Evolutionary conservation across 2,329 filamentous ascomycete species (phyloP).

Genomic region (Fusarium avenaceum): DNA sequence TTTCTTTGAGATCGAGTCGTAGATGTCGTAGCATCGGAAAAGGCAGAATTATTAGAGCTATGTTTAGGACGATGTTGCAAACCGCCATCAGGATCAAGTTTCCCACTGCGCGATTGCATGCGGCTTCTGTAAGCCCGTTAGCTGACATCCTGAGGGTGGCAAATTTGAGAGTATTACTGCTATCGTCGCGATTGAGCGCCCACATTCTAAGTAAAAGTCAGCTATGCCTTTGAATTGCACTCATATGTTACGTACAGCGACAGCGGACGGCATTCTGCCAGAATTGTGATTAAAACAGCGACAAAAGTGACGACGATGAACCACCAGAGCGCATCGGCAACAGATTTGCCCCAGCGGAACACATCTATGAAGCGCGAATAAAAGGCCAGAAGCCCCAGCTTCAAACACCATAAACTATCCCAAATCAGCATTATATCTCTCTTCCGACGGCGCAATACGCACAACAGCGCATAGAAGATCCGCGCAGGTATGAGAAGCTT

Average conservation of each 20-base stretch:
- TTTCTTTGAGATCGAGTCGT: slow-evolving; percentile 34
- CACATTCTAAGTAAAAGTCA: slow-evolving; percentile 38
- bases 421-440: slow-evolving; percentile 7
- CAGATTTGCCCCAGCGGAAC: slow-evolving; percentile 44
- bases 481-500: slow-evolving; percentile 49
- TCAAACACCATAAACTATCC: slow-evolving; percentile 50
- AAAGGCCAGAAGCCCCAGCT: slow-evolving; percentile 50
- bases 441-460: not conserved
- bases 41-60: slow-evolving; percentile 50
- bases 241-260: slow-evolving; percentile 30
- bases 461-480: slow-evolving; percentile 52
- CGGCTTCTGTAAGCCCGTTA: slow-evolving; percentile 27
- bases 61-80: slow-evolving; percentile 50
- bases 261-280: slow-evolving; percentile 50
- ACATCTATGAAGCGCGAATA: slow-evolving; percentile 51
- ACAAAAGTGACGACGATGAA: slow-evolving; percentile 49
- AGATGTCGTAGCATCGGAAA: slow-evolving; percentile 50
- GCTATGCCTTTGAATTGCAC: not conserved
- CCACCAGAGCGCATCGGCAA: slow-evolving; percentile 43
- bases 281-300: slow-evolving; percentile 47
- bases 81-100: slow-evolving; percentile 51
- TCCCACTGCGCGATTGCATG: slow-evolving; percentile 45
- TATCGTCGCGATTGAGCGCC: slow-evolving; percentile 24
- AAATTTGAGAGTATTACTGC: slow-evolving; percentile 8
- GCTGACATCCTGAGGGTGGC: not conserved